These are phyloP conservation scores for Lactarius tabidus DNA, from an alignment of 768 basidiomycete genomes.

Conservation along the genomic window DNA sequence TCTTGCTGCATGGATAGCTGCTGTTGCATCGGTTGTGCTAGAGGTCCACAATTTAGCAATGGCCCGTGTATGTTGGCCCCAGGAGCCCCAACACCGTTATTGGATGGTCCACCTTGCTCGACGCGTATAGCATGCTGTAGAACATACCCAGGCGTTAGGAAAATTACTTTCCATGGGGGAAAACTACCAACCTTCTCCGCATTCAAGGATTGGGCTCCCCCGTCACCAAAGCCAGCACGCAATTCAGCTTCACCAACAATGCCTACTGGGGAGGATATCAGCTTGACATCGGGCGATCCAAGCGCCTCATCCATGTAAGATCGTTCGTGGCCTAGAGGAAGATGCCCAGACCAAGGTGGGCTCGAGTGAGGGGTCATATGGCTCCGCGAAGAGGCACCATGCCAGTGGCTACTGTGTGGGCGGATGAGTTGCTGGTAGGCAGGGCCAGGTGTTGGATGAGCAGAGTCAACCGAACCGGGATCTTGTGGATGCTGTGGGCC, in stretches of 20 bases:
- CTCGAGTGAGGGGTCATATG: slow-evolving; percentile 48
- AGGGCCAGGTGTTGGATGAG: slow-evolving; percentile 39
- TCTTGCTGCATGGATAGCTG: slow-evolving; percentile 40
- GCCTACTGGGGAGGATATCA: slow-evolving; percentile 38
- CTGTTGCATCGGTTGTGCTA: slow-evolving; percentile 28
- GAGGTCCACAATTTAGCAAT: slow-evolving; percentile 33
- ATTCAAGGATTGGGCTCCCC: slow-evolving; percentile 42
- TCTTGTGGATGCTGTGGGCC: slow-evolving; percentile 37
- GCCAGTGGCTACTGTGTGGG: slow-evolving; percentile 61
- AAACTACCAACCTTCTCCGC: slow-evolving; percentile 51
- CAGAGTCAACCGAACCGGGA: slow-evolving; percentile 35
- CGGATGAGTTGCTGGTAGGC: slow-evolving; percentile 44
- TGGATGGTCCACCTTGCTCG: slow-evolving; percentile 28
- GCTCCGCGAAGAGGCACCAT: slow-evolving; percentile 36
- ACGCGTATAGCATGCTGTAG: slow-evolving; percentile 25
- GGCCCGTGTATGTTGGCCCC: slow-evolving; percentile 31
- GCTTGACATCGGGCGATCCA: slow-evolving; percentile 38
- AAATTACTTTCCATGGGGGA: background rate
- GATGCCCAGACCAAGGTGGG: slow-evolving; percentile 51
- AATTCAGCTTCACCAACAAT: slow-evolving; percentile 37
- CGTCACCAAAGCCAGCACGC: slow-evolving; percentile 45
- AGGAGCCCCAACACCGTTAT: slow-evolving; percentile 42
- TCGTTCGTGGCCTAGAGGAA: slow-evolving; percentile 36
- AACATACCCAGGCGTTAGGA: slow-evolving; percentile 24
- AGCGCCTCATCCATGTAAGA: slow-evolving; percentile 25